Conservation (phyloP, 192 early-diverging fungal species). For the Chytriomyces hyalinus region DNA sequence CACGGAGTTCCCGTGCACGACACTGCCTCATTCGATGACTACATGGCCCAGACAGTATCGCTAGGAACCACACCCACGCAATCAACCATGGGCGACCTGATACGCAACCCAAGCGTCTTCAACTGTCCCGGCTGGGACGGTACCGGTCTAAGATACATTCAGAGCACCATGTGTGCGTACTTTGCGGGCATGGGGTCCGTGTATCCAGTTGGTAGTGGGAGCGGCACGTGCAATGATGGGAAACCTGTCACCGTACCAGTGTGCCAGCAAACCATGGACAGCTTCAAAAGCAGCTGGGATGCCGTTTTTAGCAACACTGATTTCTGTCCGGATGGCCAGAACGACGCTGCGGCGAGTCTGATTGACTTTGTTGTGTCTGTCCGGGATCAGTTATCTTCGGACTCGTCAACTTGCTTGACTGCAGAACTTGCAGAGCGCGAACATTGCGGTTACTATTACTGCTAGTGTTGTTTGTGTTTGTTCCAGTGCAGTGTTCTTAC, state of each 20-base stretch:
- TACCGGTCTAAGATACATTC: not conserved
- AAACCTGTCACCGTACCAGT: not conserved
- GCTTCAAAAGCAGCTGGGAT: not conserved
- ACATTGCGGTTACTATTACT: constrained; percentile 3
- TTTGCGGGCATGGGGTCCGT: not conserved
- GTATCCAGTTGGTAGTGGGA: not conserved
- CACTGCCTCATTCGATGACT: constrained; percentile 7
- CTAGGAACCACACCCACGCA: not conserved
- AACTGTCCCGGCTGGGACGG: constrained; percentile 11
- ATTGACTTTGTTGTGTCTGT: not conserved
- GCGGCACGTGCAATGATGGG: not conserved
- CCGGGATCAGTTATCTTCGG: not conserved
- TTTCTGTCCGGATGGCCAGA: not conserved
- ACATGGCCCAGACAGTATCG: not conserved
- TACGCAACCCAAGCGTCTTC: constrained; percentile 6
- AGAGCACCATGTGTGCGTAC: not conserved
- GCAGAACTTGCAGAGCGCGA: constrained; percentile 4
- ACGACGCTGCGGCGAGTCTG: not conserved
- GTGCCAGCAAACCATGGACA: not conserved
- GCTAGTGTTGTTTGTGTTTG: not conserved
- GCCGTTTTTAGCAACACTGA: not conserved
- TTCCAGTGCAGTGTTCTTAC: not conserved
- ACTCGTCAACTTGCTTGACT: not conserved
- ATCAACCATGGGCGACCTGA: not conserved
- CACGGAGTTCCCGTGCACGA: not conserved